Base-by-base conservation (phyloP, 2,329 filamentous ascomycete genomes). In the Aspergillus quadricinctus region DNA sequence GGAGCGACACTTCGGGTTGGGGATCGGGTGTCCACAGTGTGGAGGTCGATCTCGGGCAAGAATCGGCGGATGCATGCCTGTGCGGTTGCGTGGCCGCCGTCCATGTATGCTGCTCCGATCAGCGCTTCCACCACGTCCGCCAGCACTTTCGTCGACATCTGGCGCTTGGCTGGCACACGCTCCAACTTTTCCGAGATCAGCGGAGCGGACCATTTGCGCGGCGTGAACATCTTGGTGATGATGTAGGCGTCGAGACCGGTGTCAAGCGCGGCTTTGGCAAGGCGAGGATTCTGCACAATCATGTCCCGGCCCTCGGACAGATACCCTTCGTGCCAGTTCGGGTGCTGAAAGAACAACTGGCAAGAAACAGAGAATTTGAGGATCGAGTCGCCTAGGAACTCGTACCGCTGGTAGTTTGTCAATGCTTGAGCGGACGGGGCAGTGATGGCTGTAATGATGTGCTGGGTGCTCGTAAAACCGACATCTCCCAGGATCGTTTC, bases 61-160 rank as follows among this genome's bases (percentile, higher is more conserved):
- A 97, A 87, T 1, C 86, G 69, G 3, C 80, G 77, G 11, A 94
- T 80, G 69, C 88, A 92, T 1, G 74, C 64, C 17, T 87, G 72
- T 0, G 87, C 88, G 61, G 84, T 87, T 0, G 75, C 49, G 14
- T 89, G 75, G 0, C 88, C 88, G 1, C 89, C 88, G 52, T 89
- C 83, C 1, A 88, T 58, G 64, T 83, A 92, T 0, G 88, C 83
- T 0, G 86, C 89, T 1, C 91, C 93, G 21, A 97, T 87, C 0
- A 97, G 77, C 0, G 92, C 84, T 69, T 97, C 93, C 0, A 96
- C 82, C 0, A 97, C 87, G 65, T 97, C 93, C 3, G 93, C 93
- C 7, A 97, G 81, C 0, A 84, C 84, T 69, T 97, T 97, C 1
- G 85, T 88, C 0, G 90, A 88, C 31, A 92, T 68, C 14, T 69